Base-by-base conservation (phyloP, 371 early-diverging fungal genomes). In the Mortierella sp. region DNA sequence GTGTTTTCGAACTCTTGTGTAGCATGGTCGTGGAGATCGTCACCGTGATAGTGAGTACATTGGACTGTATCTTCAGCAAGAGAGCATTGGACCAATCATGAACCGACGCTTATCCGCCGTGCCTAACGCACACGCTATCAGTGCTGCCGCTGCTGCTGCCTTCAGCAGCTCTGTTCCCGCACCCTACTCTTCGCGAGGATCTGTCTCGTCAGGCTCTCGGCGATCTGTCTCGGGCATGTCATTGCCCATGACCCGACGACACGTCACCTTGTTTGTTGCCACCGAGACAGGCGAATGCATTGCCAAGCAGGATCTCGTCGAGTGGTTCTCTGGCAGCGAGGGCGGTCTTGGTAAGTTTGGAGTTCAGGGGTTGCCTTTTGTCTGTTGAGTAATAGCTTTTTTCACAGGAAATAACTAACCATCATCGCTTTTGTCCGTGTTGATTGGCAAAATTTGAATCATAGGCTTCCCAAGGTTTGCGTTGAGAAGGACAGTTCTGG, bases 1-100 rank as follows among this genome's bases (percentile, higher is more conserved):
- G 34, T 38, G n/a, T 74, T 14, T 74, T 21, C 31, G 0, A 26
- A 55, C 60, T 73, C 73, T 31, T 24, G 47, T 57, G 0, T 82
- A 86, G 86, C 86, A 86, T 65, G 86, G 86, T 14, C 86, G 86
- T 19, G 86, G 86, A 55, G 86, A 86, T 78, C 82, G 86, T 28
- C 79, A 82, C 58, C 86, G 86, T 21, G 86, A 86, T 8, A 82
- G 86, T 28, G 86, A 86, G 26, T 82, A 82, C 16, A 73, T 86
- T 42, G 86, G 86, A 47, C 70, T 86, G 13, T 86, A 86, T 60
- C 47, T 86, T 42, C 86, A 86, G 48, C 84, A 84, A 70, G 84
- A 84, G 42, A 55, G 44, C 21, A 65, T 52, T 31, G 80, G 77
- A 7, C 28, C 78, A 4, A 45, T 31, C 16, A 21, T 74, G 10